These are phyloP conservation scores for Cupressus sempervirens DNA, from an alignment of 75 land plant genomes.

Conservation along the genomic window DNA sequence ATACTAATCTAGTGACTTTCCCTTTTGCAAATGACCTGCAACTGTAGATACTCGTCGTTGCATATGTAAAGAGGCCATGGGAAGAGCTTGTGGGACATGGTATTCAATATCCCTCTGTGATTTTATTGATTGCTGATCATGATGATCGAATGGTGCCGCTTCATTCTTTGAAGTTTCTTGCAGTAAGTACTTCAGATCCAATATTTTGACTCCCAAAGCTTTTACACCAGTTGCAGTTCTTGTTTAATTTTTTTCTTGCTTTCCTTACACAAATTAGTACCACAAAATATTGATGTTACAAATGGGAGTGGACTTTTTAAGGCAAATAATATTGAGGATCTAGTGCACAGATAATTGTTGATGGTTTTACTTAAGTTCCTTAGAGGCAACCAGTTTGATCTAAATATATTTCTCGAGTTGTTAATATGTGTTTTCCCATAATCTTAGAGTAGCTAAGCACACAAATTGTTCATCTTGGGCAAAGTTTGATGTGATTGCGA, in stretches of 20 bases:
- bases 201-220: conserved; percentile 2
- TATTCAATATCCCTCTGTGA: conserved; percentile 79
- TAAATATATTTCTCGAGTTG: neutral
- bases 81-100: conserved; percentile 28
- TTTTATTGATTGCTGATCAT: conserved; percentile 96
- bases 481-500: too few species aligned
- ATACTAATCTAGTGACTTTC: neutral
- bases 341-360: neutral
- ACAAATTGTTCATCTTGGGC: neutral
- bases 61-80: conserved; percentile 94
- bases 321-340: neutral
- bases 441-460: neutral
- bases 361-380: neutral
- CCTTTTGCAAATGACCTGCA: neutral
- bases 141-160: conserved; percentile 98
- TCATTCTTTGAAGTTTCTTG: conserved; percentile 83
- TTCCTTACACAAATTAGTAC: neutral
- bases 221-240: neutral
- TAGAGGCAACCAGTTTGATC: neutral
- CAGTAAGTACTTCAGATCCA: conserved; percentile 49
- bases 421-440: neutral
- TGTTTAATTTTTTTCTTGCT: neutral
- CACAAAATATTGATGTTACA: neutral
- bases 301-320: neutral
- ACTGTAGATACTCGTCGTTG: conserved; percentile 87